These are phyloP conservation scores for Phylloporus sp. DNA, from an alignment of 768 basidiomycete species.

Conservation along the genomic window DNA sequence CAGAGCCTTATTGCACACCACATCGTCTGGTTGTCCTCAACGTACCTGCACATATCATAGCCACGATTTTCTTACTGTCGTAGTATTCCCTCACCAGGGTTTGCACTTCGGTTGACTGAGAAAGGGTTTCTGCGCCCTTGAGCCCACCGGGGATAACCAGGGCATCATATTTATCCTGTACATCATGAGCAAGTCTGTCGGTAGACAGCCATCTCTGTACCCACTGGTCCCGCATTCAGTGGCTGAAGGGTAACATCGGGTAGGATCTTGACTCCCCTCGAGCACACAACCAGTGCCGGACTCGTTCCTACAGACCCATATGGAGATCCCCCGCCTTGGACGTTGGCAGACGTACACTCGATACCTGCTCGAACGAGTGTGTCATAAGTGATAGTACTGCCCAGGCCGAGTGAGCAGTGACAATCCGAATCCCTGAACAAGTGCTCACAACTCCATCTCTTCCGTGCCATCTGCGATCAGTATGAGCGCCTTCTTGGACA, in stretches of 20 bases:
- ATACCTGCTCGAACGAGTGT: conserved; percentile 77
- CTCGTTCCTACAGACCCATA: conserved; percentile 26
- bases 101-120: conserved; percentile 56
- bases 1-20: background rate
- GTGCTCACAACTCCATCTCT: conserved; percentile 83
- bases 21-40: background rate
- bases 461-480: conserved; percentile 81
- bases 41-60: conserved; percentile 83
- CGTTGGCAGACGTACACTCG: conserved; percentile 60
- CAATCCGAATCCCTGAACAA: background rate
- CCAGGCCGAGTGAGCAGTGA: background rate
- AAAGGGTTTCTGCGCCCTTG: conserved; percentile 72
- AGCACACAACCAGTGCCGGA: conserved; percentile 56
- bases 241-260: conserved; percentile 57
- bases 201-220: conserved; percentile 10
- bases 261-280: conserved; percentile 69
- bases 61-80: conserved; percentile 45
- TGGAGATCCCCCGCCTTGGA: conserved; percentile 34
- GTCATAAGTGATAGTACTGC: conserved; percentile 67
- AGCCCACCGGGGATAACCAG: conserved; percentile 77
- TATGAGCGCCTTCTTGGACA: conserved; percentile 50
- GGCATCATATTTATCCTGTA: conserved; percentile 61
- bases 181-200: background rate
- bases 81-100: conserved; percentile 54
- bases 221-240: conserved; percentile 45